These are phyloP conservation scores for Beauveria medogensis DNA, from an alignment of 2,329 filamentous ascomycete genomes.

Conservation along the genomic window DNA sequence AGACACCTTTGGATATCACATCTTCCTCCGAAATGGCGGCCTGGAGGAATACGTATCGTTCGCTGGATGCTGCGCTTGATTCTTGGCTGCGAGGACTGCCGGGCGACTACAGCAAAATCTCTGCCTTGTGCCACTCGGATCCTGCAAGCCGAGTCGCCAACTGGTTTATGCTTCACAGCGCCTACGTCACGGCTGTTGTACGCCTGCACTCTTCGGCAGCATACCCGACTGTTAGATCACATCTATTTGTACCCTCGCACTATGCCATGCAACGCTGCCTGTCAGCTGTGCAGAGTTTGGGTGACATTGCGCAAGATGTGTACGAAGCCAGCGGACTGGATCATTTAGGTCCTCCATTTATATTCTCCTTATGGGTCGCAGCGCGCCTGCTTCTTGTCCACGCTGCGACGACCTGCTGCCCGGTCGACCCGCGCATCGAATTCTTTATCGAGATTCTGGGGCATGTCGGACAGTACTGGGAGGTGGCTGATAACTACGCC, in stretches of 20 bases:
- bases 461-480: conserved; percentile 35
- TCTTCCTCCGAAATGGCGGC: conserved; percentile 29
- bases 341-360: conserved; percentile 34
- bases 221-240: conserved; percentile 31
- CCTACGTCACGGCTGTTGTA: conserved; percentile 35
- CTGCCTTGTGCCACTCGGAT: conserved; percentile 36
- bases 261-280: conserved; percentile 38
- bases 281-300: conserved; percentile 35
- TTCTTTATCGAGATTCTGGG: conserved; percentile 36
- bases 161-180: conserved; percentile 39
- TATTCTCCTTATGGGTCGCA: conserved; percentile 37
- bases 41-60: conserved; percentile 34
- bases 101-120: conserved; percentile 37
- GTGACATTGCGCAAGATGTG: conserved; percentile 35
- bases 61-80: conserved; percentile 31
- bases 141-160: conserved; percentile 37
- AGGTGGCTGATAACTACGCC: conserved; percentile 35
- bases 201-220: conserved; percentile 36
- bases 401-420: conserved; percentile 29
- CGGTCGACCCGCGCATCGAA: conserved; percentile 31
- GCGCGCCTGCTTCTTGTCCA: conserved; percentile 33
- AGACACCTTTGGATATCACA: conserved; percentile 30
- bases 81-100: conserved; percentile 34
- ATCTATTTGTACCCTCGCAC: conserved; percentile 34
- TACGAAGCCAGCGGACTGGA: conserved; percentile 35